These are phyloP conservation scores for Paxillus ammoniavirescens DNA, from an alignment of 768 basidiomycete genomes.

Conservation along the genomic window DNA sequence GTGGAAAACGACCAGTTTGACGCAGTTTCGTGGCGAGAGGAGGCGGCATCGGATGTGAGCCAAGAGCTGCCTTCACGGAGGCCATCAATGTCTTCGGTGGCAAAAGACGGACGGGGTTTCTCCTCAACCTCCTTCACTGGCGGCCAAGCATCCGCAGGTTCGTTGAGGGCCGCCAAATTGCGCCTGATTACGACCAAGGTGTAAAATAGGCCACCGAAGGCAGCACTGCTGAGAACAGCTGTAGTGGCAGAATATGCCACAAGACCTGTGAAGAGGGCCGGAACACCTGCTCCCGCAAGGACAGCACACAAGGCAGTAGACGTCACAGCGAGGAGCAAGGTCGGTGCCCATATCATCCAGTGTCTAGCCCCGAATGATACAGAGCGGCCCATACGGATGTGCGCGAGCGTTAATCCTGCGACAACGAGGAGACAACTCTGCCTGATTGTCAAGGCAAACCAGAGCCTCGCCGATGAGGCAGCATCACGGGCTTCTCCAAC, in stretches of 20 bases:
- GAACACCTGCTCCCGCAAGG: constrained; percentile 50
- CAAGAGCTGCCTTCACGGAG: constrained; percentile 78
- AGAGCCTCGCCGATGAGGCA: constrained; percentile 58
- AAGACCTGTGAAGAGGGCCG: constrained; percentile 59
- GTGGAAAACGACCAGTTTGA: constrained; percentile 78
- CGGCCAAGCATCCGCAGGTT: constrained; percentile 58
- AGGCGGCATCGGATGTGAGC: constrained; percentile 66
- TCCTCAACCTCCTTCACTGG: constrained; percentile 51
- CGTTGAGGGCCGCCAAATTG: constrained; percentile 56
- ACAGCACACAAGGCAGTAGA: constrained; percentile 62
- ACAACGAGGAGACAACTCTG: constrained; percentile 69
- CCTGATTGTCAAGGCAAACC: constrained; percentile 64
- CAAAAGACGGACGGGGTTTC: constrained; percentile 60
- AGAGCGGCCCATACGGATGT: constrained; percentile 68
- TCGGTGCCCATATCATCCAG: constrained; percentile 74
- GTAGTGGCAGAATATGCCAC: constrained; percentile 54
- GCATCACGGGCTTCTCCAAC: constrained; percentile 46
- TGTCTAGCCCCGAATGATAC: constrained; percentile 68
- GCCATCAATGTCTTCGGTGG: constrained; percentile 69
- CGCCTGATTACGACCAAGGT: constrained; percentile 66
- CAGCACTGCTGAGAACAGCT: constrained; percentile 49
- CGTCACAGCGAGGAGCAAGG: constrained; percentile 48
- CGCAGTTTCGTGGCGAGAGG: constrained; percentile 51
- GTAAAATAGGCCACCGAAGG: constrained; percentile 57
- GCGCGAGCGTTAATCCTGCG: constrained; percentile 58